phyloP scores from a whole-genome alignment of 2,329 filamentous ascomycete species.

The Botrytis byssoidea region DNA sequence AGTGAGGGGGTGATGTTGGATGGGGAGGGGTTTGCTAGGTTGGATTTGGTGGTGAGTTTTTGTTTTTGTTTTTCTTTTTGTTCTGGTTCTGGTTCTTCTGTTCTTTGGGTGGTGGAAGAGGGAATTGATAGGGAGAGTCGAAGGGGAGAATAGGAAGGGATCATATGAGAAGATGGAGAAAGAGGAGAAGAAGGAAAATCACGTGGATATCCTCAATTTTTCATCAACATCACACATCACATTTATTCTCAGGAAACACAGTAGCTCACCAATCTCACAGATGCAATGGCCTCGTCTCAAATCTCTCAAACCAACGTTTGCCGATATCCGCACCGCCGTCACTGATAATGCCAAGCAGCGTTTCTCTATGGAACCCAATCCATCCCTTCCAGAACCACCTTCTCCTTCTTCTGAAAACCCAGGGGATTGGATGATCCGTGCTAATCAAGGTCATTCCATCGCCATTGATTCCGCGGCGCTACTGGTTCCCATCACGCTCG shows the following conservation, averaged over 20 bases:
- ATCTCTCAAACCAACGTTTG: slow-evolving; percentile 69
- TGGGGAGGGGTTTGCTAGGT: slow-evolving; percentile 56
- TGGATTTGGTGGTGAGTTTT: slow-evolving; percentile 57
- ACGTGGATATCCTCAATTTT: not conserved
- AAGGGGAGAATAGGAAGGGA: not conserved
- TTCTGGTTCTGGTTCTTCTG: not conserved
- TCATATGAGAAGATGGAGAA: not conserved
- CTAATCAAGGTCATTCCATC: slow-evolving; percentile 92
- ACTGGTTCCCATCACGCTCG: slow-evolving; percentile 64
- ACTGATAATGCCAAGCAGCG: slow-evolving; percentile 83
- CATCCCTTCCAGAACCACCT: slow-evolving; percentile 29
- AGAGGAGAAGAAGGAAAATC: not conserved
- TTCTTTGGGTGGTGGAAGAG: not conserved
- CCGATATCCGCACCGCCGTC: slow-evolving; percentile 70
- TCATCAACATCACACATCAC: not conserved
- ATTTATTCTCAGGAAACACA: not conserved
- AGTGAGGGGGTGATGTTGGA: slow-evolving; percentile 58
- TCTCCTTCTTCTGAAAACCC: slow-evolving; percentile 47
- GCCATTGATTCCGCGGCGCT: slow-evolving; percentile 68
- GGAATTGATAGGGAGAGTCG: not conserved
- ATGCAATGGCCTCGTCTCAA: slow-evolving; percentile 50
- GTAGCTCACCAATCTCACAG: slow-evolving; percentile 24
- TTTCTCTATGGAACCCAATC: slow-evolving; percentile 69
- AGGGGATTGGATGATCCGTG: slow-evolving; percentile 79
- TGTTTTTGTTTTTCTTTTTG: slow-evolving; percentile 13